A percentile compares a stretch with the other conserved stretches of the same genome.
phyloP scores from a whole-genome alignment of 345 rosid genomes.

The Hibiscus trionum region DNA sequence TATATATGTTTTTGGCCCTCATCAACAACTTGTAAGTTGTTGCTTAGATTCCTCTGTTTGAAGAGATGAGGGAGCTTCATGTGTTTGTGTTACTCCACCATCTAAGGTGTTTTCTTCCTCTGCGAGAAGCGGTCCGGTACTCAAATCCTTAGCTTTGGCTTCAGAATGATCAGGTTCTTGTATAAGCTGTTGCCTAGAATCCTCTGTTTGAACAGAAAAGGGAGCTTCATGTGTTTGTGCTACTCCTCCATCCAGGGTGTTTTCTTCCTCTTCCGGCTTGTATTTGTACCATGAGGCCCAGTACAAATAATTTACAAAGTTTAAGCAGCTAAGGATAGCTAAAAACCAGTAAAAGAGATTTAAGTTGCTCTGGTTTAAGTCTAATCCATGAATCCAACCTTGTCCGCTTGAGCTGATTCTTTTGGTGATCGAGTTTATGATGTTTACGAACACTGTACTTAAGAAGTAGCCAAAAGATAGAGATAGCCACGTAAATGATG shows the following conservation, averaged over 20 bases:
- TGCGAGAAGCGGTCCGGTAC: background rate
- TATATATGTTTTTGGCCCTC: background rate
- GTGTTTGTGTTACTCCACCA: background rate
- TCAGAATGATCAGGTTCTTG: background rate
- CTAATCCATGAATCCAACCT: slow-evolving; percentile 34
- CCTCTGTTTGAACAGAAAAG: background rate
- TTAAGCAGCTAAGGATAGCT: slow-evolving; percentile 31
- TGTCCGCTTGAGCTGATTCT: slow-evolving; percentile 23
- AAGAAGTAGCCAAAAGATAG: slow-evolving; percentile 35
- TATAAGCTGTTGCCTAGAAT: background rate
- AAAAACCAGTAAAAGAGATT: slow-evolving; percentile 43
- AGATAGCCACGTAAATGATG: slow-evolving; percentile 35
- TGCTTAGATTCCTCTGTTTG: background rate
- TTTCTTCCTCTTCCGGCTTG: slow-evolving; percentile 15
- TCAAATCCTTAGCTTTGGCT: background rate
- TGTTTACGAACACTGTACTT: slow-evolving; percentile 24
- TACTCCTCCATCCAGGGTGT: background rate
- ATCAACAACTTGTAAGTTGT: background rate
- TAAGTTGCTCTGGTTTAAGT: slow-evolving; percentile 29
- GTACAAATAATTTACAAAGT: slow-evolving; percentile 22
- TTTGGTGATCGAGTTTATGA: slow-evolving; percentile 27
- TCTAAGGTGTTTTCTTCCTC: background rate
- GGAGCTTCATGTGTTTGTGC: background rate
- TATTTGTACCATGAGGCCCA: slow-evolving; percentile 46
- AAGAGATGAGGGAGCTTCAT: background rate